Evolutionary conservation across 352 stramenopile species (phyloP).

Genomic region (Peronospora farinosa): DNA sequence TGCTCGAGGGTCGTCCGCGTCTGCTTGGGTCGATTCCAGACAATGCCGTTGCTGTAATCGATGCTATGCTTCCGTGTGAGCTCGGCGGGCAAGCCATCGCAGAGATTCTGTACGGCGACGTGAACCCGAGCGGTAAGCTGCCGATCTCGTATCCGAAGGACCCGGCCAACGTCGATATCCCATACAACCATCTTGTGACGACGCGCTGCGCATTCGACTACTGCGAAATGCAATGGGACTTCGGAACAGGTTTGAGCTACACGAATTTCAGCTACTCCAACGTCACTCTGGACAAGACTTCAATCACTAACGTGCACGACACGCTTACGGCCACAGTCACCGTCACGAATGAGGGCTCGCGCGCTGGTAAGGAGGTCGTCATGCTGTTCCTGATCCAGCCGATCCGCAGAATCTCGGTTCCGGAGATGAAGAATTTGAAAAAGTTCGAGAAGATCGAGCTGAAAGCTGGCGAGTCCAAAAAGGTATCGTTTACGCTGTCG

Average conservation of each 20-base stretch:
- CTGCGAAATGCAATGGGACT: constrained; percentile 58
- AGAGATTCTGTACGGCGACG: constrained; percentile 54
- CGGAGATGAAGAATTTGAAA: constrained; percentile 72
- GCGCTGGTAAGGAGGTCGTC: constrained; percentile 57
- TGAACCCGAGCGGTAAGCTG: constrained; percentile 48
- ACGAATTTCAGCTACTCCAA: constrained; percentile 56
- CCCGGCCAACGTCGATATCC: constrained; percentile 41
- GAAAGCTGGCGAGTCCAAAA: constrained; percentile 25
- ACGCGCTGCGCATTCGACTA: constrained; percentile 35
- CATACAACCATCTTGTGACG: constrained; percentile 62
- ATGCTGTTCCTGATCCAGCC: constrained; percentile 71
- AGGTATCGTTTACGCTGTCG: constrained; percentile 37
- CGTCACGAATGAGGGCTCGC: constrained; percentile 55
- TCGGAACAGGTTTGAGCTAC: constrained; percentile 69
- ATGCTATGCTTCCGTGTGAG: constrained; percentile 63
- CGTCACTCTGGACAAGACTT: constrained; percentile 32
- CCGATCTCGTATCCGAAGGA: constrained; percentile 77
- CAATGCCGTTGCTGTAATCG: constrained; percentile 51
- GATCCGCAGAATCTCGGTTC: constrained; percentile 47
- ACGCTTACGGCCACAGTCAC: constrained; percentile 36
- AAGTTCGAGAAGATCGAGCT: constrained; percentile 72
- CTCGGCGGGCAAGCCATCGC: constrained; percentile 68
- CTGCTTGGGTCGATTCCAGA: constrained; percentile 51
- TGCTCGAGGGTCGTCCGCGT: constrained; percentile 65
- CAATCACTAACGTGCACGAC: constrained; percentile 16